Evolutionary conservation across 1,284 basidiomycete species (phyloP).

Genomic region (Ustilago tritici): DNA sequence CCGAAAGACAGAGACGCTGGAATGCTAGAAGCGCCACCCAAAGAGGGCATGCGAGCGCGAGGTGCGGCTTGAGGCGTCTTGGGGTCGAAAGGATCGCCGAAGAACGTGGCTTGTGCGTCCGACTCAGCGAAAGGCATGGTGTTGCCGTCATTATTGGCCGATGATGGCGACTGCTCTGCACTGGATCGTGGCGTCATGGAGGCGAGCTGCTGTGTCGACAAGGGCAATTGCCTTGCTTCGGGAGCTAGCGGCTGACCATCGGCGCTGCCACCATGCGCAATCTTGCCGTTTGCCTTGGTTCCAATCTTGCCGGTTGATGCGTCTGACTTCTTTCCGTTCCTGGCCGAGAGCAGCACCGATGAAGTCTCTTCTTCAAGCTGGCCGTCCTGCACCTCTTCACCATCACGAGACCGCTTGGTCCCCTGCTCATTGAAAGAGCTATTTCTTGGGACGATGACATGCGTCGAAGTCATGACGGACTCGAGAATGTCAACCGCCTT

Average conservation of each 20-base stretch:
- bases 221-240: slow-evolving; percentile 37
- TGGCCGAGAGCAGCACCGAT: not conserved
- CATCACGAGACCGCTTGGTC: slow-evolving; percentile 34
- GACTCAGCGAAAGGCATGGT: not conserved
- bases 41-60: slow-evolving; percentile 26
- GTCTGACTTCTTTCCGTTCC: not conserved
- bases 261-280: slow-evolving; percentile 11
- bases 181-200: slow-evolving; percentile 28
- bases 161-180: slow-evolving; percentile 33
- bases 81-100: slow-evolving; percentile 22
- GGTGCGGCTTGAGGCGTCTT: slow-evolving; percentile 30
- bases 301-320: not conserved
- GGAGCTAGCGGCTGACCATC: slow-evolving; percentile 22
- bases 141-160: slow-evolving; percentile 7
- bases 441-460: slow-evolving; percentile 29
- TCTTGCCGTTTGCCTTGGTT: slow-evolving; percentile 8
- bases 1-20: slow-evolving; percentile 38
- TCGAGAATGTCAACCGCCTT: slow-evolving; percentile 51
- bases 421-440: slow-evolving; percentile 34
- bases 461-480: slow-evolving; percentile 45
- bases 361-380: slow-evolving; percentile 9
- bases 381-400: slow-evolving; percentile 19
- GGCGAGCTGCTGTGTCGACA: slow-evolving; percentile 50
- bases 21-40: slow-evolving; percentile 29
- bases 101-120: not conserved